A percentile compares a stretch with the other conserved stretches of the same genome.
These are phyloP conservation scores for Fragosphaeria purpurea DNA, from an alignment of 2,329 filamentous ascomycete genomes.

Conservation along the genomic window DNA sequence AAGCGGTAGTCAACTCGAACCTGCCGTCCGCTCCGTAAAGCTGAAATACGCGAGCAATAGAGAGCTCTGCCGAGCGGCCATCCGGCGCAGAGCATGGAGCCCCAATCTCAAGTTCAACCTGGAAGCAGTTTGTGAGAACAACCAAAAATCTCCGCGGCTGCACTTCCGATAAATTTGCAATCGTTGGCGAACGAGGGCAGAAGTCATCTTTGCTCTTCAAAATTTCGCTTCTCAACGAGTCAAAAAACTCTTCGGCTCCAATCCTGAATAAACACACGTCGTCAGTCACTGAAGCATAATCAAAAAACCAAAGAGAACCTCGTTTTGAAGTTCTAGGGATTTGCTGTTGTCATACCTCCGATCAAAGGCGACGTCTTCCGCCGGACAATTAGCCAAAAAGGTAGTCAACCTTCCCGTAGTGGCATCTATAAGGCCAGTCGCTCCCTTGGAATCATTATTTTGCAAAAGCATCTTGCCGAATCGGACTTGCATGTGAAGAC, in stretches of 20 bases:
- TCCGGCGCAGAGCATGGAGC: background rate
- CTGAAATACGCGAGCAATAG: slow-evolving; percentile 8
- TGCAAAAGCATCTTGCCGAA: background rate
- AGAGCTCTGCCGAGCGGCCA: background rate
- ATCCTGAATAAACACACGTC: background rate
- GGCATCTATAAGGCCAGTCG: no score
- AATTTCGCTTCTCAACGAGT: background rate
- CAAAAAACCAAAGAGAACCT: no score
- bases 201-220: slow-evolving; percentile 2
- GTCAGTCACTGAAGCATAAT: no score
- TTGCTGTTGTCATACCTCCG: no score
- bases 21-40: slow-evolving; percentile 1
- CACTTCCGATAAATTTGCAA: slow-evolving; percentile 6
- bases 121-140: slow-evolving; percentile 10
- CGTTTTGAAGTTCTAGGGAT: no score
- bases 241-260: slow-evolving; percentile 5
- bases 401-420: no score
- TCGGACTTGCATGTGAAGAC: slow-evolving; percentile 1
- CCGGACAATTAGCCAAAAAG: no score
- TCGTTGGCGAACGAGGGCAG: slow-evolving; percentile 5
- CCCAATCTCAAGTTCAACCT: slow-evolving; percentile 14
- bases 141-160: slow-evolving; percentile 9
- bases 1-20: slow-evolving; percentile 19
- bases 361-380: no score
- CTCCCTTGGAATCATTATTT: background rate